Evolutionary conservation across 1,139 yeast species (phyloP).

Genomic region (Candida anutae): DNA sequence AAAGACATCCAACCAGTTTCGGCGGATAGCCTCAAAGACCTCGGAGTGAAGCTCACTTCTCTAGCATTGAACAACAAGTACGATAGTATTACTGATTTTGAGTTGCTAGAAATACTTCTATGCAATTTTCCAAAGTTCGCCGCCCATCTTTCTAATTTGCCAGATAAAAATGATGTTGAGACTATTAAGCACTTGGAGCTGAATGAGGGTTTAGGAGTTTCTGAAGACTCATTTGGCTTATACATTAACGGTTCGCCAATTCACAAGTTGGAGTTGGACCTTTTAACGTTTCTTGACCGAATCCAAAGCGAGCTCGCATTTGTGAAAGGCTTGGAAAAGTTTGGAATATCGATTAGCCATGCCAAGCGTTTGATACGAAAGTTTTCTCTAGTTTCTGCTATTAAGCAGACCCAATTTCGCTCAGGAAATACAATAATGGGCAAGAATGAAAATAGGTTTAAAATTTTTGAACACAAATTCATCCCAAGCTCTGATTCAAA

Average conservation of each 20-base stretch:
- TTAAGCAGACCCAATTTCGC: conserved; percentile 24
- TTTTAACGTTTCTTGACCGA: conserved; percentile 29
- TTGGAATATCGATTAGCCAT: conserved; percentile 29
- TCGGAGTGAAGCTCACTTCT: conserved; percentile 43
- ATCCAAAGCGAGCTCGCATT: conserved; percentile 28
- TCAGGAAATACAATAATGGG: conserved; percentile 31
- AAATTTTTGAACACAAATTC: conserved; percentile 24
- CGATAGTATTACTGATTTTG: conserved; percentile 18
- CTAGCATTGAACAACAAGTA: conserved; percentile 26
- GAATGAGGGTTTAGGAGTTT: conserved; percentile 26
- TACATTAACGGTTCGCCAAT: conserved; percentile 58
- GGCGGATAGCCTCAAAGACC: conserved; percentile 20
- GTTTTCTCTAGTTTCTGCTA: conserved; percentile 37
- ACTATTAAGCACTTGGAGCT: conserved; percentile 15
- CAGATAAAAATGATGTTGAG: conserved; percentile 5
- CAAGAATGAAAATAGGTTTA: conserved; percentile 30
- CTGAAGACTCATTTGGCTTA: conserved; percentile 40
- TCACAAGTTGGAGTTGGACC: conserved; percentile 35
- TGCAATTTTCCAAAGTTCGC: conserved; percentile 47
- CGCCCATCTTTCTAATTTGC: conserved; percentile 17
- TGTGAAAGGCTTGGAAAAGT: conserved; percentile 18
- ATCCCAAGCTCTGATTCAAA: conserved; percentile 19
- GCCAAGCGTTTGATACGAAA: conserved; percentile 34
- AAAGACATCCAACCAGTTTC: conserved; percentile 3
- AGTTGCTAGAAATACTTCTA: conserved; percentile 28